These are phyloP conservation scores for baker's yeast (Saccharomyces cerevisiae) DNA, from an alignment of 805 yeast species.

Conservation along the genomic window DNA sequence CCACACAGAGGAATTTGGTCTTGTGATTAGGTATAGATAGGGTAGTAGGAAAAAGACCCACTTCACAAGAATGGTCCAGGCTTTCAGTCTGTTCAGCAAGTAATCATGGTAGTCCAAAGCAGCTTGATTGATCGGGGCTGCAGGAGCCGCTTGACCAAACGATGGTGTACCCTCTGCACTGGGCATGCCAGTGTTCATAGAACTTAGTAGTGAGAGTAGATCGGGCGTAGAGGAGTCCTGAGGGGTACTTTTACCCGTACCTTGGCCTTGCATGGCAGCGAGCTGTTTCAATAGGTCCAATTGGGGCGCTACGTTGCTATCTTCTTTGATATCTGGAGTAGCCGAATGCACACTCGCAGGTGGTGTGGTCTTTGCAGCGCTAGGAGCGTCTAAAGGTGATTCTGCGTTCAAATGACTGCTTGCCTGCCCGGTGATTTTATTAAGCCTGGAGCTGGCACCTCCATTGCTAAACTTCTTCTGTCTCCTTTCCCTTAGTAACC, in stretches of 20 bases:
- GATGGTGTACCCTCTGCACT: slow-evolving; percentile 4
- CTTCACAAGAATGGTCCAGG: slow-evolving; percentile 24
- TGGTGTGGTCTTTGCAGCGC: not conserved
- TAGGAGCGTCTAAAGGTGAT: slow-evolving; percentile 26
- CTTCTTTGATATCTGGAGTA: not conserved
- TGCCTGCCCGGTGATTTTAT: slow-evolving; percentile 38
- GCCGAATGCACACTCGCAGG: not conserved
- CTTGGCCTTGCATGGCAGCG: slow-evolving; percentile 18
- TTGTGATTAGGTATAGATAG: slow-evolving; percentile 23
- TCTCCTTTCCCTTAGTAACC: slow-evolving; percentile 52
- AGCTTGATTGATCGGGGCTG: slow-evolving; percentile 19
- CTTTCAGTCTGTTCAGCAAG: slow-evolving; percentile 24
- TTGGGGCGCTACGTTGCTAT: slow-evolving; percentile 8
- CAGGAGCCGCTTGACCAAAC: slow-evolving; percentile 3
- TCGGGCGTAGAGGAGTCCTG: slow-evolving; percentile 18
- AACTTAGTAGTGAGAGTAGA: slow-evolving; percentile 18
- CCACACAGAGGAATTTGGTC: slow-evolving; percentile 3
- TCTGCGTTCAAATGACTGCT: slow-evolving; percentile 32
- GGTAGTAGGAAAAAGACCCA: slow-evolving; percentile 28
- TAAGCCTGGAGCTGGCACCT: slow-evolving; percentile 46
- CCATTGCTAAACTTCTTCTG: slow-evolving; percentile 54
- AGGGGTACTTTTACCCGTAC: slow-evolving; percentile 3
- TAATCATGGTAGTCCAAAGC: slow-evolving; percentile 23
- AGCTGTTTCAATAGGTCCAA: slow-evolving; percentile 24
- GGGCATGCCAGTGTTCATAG: slow-evolving; percentile 11